Conservation (phyloP, 148 eudicot genomes). For the Drosera capensis region DNA sequence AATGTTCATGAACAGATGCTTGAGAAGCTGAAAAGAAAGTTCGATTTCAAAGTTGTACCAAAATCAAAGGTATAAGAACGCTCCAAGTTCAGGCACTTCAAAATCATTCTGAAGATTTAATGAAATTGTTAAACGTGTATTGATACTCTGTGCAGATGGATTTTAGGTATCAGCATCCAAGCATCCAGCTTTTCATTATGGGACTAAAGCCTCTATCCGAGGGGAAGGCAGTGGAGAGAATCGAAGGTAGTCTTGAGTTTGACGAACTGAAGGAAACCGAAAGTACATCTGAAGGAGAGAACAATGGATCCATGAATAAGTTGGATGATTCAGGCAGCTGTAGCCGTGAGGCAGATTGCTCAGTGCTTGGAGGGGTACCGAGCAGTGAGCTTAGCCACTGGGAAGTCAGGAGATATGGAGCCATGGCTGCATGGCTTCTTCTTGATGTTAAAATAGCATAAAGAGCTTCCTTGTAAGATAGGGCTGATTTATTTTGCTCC, state of each 20-base stretch:
- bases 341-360: slow-evolving; percentile 9
- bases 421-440: slow-evolving; percentile 93
- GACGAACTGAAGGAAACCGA: slow-evolving; percentile 19
- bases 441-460: slow-evolving; percentile 39
- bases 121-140: slow-evolving; percentile 1
- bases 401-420: slow-evolving; percentile 82
- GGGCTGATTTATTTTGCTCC: too few species aligned
- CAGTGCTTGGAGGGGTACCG: slow-evolving; percentile 6
- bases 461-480: too few species aligned
- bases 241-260: slow-evolving; percentile 12
- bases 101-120: too few species aligned
- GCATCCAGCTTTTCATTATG: slow-evolving; percentile 76
- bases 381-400: slow-evolving; percentile 45
- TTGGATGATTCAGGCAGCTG: slow-evolving; percentile 8
- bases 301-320: slow-evolving; percentile 5
- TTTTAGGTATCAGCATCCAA: slow-evolving; percentile 64
- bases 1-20: slow-evolving; percentile 91
- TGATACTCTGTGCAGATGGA: slow-evolving; percentile 47
- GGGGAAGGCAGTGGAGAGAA: slow-evolving; percentile 7
- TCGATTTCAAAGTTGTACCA: slow-evolving; percentile 65
- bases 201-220: slow-evolving; percentile 31
- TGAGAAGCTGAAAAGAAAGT: slow-evolving; percentile 61
- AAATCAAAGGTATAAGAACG: slow-evolving; percentile 51
- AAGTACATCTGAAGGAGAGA: slow-evolving; percentile 12
- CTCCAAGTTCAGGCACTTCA: background rate